Evolutionary conservation across 345 rosid genomes (phyloP).

Genomic region (Acer yangbiense): DNA sequence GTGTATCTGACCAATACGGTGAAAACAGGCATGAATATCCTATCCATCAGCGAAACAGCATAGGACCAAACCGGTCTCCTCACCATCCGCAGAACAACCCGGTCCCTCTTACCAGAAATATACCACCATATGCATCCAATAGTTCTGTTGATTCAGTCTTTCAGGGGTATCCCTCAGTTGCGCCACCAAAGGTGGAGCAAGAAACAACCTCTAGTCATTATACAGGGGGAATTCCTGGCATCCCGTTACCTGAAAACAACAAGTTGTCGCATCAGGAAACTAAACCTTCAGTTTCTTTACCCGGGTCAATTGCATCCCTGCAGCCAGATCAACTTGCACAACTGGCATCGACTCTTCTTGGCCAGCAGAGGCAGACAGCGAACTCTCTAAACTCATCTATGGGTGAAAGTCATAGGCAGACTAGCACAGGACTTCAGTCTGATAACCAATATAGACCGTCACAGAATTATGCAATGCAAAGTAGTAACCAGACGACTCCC

Average conservation of each 20-base stretch:
- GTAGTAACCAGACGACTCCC: constrained; percentile 28
- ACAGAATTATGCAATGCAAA: constrained; percentile 46
- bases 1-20: constrained; percentile 34
- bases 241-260: constrained; percentile 33
- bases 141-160: constrained; percentile 26
- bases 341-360: constrained; percentile 65
- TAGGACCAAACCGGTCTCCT: constrained; percentile 47
- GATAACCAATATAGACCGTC: constrained; percentile 35
- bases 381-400: constrained; percentile 33
- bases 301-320: constrained; percentile 41
- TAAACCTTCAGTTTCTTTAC: constrained; percentile 36
- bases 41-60: constrained; percentile 31
- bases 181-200: constrained; percentile 37
- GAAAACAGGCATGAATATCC: constrained; percentile 49
- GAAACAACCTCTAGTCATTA: constrained; percentile 34
- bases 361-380: constrained; percentile 56
- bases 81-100: constrained; percentile 38
- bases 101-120: constrained; percentile 38
- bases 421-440: constrained; percentile 29
- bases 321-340: constrained; percentile 77
- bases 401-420: constrained; percentile 37
- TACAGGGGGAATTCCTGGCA: constrained; percentile 31
- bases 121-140: constrained; percentile 35
- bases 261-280: constrained; percentile 39
- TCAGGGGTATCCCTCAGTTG: constrained; percentile 36